Evolutionary conservation across 768 basidiomycete species (phyloP), one percentile per base, ranked within the genome.

Genomic region (Dioszegia aurantiaca): DNA sequence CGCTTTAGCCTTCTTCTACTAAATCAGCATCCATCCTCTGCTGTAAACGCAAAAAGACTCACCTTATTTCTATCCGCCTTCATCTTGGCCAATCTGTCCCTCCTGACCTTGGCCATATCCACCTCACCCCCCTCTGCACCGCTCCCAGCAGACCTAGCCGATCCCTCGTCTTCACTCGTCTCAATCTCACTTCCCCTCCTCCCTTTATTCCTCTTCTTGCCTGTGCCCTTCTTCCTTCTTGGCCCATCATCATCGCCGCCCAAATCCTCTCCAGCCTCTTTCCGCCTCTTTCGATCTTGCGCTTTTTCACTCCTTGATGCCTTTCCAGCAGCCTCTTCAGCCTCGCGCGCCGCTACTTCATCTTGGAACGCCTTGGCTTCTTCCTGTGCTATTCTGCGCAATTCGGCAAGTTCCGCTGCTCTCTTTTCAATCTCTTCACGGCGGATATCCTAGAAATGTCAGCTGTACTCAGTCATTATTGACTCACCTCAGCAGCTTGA

Each of bases 401-500:
- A 84, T 69, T 87, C 88, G 0, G 87, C 87, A n/a, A 95, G 77
- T 65, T 83, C 85, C 68, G 87, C 89, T 0, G 86, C 87, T 70
- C 88, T 84, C 41, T 79, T 68, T n/a, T 83, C 83, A 30, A 86
- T 79, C 65, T 84, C 69, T 4, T 56, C 68, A 37, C 60, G 61
- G 31, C 70, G 66, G 21, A 62, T 63, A 33, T 58, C 65, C 73
- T 74, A 36, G 14, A 33, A 21, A 4, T 33, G 24, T 54, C 26
- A 60, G 31, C 51, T 17, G 27, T 27, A 8, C 45, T 17, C 53
- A n/a, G 16, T 30, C 2, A 12, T 17, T 26, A 5, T 10, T n/a
- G 5, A 40, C 69, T 51, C 48, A 68, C 68, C 55, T 71, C 69
- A 8, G 69, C 67, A 41, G 72, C 82, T 63, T 87, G 87, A 72